Evolutionary conservation across 2,329 filamentous ascomycete genomes (phyloP).

Genomic region (Colletotrichum spaethianum): DNA sequence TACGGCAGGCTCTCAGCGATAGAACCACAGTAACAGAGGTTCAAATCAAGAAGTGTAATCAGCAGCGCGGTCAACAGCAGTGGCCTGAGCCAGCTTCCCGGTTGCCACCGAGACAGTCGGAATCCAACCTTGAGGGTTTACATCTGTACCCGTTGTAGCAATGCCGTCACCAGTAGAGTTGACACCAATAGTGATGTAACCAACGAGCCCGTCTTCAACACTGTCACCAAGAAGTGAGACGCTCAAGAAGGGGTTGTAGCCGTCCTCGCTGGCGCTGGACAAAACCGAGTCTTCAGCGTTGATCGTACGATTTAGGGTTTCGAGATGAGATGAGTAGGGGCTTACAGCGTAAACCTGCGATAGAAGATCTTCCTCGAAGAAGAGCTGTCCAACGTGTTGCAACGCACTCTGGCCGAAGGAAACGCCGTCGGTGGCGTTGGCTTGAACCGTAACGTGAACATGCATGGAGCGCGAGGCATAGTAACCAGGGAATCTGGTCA

Average conservation of each 20-base stretch:
- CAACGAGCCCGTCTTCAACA: constrained; percentile 59
- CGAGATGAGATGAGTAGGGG: constrained; percentile 18
- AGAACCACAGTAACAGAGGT: too few relatives aligned
- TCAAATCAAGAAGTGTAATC: constrained; percentile 16
- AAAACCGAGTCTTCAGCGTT: constrained; percentile 57
- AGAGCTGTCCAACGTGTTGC: constrained; percentile 26
- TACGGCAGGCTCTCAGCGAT: too few relatives aligned
- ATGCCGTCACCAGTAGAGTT: constrained; percentile 42
- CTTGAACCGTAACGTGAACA: constrained; percentile 60
- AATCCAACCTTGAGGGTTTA: constrained; percentile 9
- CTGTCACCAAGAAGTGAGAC: constrained; percentile 65
- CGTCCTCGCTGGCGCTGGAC: constrained; percentile 59
- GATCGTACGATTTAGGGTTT: constrained; percentile 13
- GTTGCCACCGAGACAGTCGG: constrained; percentile 15
- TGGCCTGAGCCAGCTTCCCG: constrained; percentile 16
- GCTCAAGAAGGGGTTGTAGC: constrained; percentile 64
- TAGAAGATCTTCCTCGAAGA: constrained; percentile 21
- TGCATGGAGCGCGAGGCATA: constrained; percentile 62
- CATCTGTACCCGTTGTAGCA: neutral
- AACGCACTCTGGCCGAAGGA: constrained; percentile 49
- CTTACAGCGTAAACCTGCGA: constrained; percentile 2
- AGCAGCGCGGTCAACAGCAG: constrained; percentile 19
- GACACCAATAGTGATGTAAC: constrained; percentile 61
- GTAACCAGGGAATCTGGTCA: constrained; percentile 60
- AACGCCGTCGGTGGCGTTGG: constrained; percentile 49